phyloP scores from a whole-genome alignment of 2,329 filamentous ascomycete species.

The Colletotrichum trifolii region DNA sequence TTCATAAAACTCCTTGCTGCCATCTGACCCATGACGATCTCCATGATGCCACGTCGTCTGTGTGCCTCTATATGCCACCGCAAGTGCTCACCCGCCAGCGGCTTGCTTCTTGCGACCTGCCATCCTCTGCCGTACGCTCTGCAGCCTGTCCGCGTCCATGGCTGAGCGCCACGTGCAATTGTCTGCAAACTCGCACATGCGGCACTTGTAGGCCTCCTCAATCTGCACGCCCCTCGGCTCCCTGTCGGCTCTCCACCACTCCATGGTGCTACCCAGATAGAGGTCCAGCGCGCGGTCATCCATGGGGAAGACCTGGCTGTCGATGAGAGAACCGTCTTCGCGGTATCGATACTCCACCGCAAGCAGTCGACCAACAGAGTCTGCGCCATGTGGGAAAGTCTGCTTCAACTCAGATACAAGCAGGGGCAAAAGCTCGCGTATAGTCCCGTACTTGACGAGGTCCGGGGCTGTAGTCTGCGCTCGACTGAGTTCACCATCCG shows the following conservation, averaged over 20 bases:
- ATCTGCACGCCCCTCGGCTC: conserved; percentile 79
- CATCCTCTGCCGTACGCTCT: conserved; percentile 14
- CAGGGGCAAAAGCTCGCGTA: conserved; percentile 59
- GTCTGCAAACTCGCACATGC: conserved; percentile 84
- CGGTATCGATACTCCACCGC: conserved; percentile 66
- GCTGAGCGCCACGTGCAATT: conserved; percentile 81
- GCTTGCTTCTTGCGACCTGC: conserved; percentile 16
- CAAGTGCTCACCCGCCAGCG: background rate
- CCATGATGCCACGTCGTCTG: background rate
- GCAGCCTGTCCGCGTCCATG: conserved; percentile 69
- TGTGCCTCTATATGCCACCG: background rate
- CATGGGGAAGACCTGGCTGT: conserved; percentile 73
- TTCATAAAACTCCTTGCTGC: background rate
- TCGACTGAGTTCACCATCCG: conserved; percentile 16
- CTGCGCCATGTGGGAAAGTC: conserved; percentile 64
- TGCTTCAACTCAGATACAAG: conserved; percentile 57
- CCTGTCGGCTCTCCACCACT: conserved; percentile 89
- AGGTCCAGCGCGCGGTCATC: conserved; percentile 70
- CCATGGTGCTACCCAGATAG: conserved; percentile 77
- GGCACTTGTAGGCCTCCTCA: conserved; percentile 90
- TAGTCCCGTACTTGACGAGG: conserved; percentile 58
- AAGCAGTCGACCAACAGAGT: conserved; percentile 61
- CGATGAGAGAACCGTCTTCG: conserved; percentile 62
- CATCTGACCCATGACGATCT: no score
- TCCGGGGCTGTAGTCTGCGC: conserved; percentile 41